Conservation (phyloP, 73 alveolate species). For the Vitrella brassicaformis region DNA sequence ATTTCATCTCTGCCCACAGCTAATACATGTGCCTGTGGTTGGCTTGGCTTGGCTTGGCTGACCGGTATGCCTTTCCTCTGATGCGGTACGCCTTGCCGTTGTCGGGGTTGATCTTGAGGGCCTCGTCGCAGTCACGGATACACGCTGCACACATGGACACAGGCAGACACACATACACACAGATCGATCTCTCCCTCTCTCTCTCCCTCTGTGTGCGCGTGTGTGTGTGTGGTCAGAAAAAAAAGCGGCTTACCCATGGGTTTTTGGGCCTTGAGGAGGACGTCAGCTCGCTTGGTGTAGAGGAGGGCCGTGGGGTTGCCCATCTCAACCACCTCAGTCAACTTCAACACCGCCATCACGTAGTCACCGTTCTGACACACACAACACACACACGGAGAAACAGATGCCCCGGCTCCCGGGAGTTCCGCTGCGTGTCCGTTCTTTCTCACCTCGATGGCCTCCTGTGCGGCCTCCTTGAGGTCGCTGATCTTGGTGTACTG, state of each 20-base stretch:
- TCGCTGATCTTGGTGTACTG: neutral
- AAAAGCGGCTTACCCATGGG: too few relatives aligned
- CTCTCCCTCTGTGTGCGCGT: too few relatives aligned
- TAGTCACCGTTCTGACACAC: neutral
- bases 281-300: neutral
- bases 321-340: neutral
- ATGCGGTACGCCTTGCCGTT: constrained; percentile 31
- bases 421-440: neutral
- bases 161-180: too few relatives aligned
- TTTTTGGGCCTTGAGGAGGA: neutral
- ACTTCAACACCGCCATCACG: neutral
- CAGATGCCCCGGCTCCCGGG: neutral
- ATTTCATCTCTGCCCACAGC: too few relatives aligned
- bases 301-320: neutral
- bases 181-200: too few relatives aligned
- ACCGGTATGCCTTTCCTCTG: constrained; percentile 18
- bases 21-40: too few relatives aligned
- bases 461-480: neutral
- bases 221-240: too few relatives aligned
- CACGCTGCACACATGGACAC: too few relatives aligned
- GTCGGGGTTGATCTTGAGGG: constrained; percentile 33
- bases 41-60: too few relatives aligned
- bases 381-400: neutral
- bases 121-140: constrained; percentile 22
- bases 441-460: neutral